phyloP scores from a whole-genome alignment of 345 rosid genomes.

The Viola odorata region DNA sequence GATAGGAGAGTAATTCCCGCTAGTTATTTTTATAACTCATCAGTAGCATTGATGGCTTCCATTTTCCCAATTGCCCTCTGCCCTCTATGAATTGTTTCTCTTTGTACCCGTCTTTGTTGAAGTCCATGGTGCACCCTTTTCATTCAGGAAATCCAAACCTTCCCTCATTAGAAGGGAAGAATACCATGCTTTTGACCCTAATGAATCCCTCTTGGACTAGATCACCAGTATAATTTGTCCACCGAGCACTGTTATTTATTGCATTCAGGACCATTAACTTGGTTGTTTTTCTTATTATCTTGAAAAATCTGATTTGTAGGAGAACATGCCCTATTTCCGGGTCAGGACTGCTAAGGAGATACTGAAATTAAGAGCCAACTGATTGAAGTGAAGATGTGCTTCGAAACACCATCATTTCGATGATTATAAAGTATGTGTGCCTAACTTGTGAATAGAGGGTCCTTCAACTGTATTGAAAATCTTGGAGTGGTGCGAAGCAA shows the following conservation, averaged over 20 bases:
- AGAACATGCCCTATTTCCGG: conserved; percentile 90
- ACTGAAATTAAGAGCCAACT: conserved; percentile 77
- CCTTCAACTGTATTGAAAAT: not conserved
- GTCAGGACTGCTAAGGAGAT: conserved; percentile 86
- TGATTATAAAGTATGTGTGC: not conserved
- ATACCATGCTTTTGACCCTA: too few species aligned
- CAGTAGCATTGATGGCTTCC: not conserved
- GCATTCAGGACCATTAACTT: too few species aligned
- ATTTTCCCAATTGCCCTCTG: not conserved
- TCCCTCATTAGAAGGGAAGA: too few species aligned
- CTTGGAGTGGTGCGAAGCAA: not conserved
- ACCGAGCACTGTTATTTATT: too few species aligned
- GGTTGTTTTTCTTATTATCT: not conserved
- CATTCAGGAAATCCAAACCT: too few species aligned
- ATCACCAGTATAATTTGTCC: too few species aligned
- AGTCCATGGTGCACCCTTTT: too few species aligned
- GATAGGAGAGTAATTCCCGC: too few species aligned
- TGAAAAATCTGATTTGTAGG: conserved; percentile 31
- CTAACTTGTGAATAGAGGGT: conserved; percentile 3
- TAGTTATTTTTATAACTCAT: not conserved
- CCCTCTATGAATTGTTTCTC: too few species aligned
- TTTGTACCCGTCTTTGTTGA: too few species aligned
- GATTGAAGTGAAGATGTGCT: conserved; percentile 13
- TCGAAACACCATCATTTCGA: not conserved
- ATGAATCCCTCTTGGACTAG: too few species aligned